These are phyloP conservation scores for Fusarium tanahbumbuense DNA, from an alignment of 2,329 filamentous ascomycete genomes.

Conservation along the genomic window DNA sequence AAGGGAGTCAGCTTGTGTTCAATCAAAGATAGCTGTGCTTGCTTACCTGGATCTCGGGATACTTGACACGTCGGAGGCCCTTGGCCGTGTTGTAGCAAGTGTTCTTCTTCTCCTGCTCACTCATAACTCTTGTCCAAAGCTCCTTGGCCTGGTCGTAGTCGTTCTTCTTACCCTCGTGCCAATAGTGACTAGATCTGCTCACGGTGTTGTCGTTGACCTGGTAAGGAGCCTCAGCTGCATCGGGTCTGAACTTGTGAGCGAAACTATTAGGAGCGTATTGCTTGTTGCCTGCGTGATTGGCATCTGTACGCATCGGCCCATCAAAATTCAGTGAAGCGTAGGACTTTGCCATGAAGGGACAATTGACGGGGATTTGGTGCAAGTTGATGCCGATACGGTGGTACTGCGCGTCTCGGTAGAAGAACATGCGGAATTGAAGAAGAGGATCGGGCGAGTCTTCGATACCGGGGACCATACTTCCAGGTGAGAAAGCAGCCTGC, in stretches of 20 bases:
- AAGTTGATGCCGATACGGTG: conserved; percentile 5
- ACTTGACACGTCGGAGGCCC: background rate
- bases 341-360: conserved; percentile 12
- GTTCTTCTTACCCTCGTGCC: conserved; percentile 14
- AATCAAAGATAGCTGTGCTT: fast-evolving
- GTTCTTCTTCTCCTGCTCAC: conserved; percentile 10
- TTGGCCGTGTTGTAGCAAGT: conserved; percentile 10
- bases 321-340: conserved; percentile 16
- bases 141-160: conserved; percentile 2
- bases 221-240: conserved; percentile 1
- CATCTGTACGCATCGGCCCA: background rate
- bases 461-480: conserved; percentile 9
- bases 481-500: conserved; percentile 8
- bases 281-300: conserved; percentile 10
- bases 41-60: background rate
- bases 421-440: conserved; percentile 17
- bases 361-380: conserved; percentile 9
- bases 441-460: conserved; percentile 18
- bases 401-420: conserved; percentile 17
- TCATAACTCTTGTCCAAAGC: conserved; percentile 7
- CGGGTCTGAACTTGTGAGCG: conserved; percentile 12
- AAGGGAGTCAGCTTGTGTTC: background rate
- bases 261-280: conserved; percentile 8
- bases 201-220: background rate
- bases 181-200: background rate